Evolutionary conservation across 2,329 filamentous ascomycete genomes (phyloP).

Genomic region (Helotiales sp.): DNA sequence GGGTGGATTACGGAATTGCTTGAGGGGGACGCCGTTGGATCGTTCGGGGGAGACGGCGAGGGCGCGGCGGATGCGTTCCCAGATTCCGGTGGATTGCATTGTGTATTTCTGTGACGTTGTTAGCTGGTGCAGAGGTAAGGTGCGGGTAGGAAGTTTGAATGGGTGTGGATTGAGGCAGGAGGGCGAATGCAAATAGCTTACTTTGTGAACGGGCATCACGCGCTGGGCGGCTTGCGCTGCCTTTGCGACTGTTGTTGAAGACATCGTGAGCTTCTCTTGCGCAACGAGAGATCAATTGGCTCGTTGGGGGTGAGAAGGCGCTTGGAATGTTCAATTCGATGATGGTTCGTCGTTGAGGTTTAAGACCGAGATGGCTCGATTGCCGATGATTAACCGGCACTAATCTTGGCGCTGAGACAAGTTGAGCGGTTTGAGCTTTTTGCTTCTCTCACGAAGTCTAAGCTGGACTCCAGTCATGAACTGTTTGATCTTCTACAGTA

Average conservation of each 20-base stretch:
- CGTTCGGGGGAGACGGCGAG: slow-evolving; percentile 85
- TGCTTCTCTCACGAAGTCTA: neutral
- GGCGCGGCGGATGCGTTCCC: slow-evolving; percentile 79
- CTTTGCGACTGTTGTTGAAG: slow-evolving; percentile 55
- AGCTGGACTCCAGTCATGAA: neutral
- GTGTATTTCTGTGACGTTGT: slow-evolving; percentile 81
- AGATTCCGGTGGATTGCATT: slow-evolving; percentile 85
- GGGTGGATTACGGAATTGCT: slow-evolving; percentile 88
- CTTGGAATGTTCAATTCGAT: neutral
- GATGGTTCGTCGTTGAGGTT: slow-evolving; percentile 25
- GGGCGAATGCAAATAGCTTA: slow-evolving; percentile 45
- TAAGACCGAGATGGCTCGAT: neutral
- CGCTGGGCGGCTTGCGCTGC: slow-evolving; percentile 60
- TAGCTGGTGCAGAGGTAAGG: slow-evolving; percentile 30
- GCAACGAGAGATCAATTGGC: slow-evolving; percentile 36
- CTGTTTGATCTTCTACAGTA: too few relatives aligned
- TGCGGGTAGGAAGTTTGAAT: neutral
- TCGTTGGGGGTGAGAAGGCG: slow-evolving; percentile 27
- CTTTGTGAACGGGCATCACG: slow-evolving; percentile 63
- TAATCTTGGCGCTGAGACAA: slow-evolving; percentile 2
- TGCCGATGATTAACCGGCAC: slow-evolving; percentile 18
- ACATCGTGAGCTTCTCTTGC: slow-evolving; percentile 49
- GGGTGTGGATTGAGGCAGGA: slow-evolving; percentile 29
- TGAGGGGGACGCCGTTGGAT: slow-evolving; percentile 89
- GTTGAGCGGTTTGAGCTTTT: neutral